These are phyloP conservation scores for Solanum virginianum DNA, from an alignment of 257 asterid genomes.

Conservation along the genomic window DNA sequence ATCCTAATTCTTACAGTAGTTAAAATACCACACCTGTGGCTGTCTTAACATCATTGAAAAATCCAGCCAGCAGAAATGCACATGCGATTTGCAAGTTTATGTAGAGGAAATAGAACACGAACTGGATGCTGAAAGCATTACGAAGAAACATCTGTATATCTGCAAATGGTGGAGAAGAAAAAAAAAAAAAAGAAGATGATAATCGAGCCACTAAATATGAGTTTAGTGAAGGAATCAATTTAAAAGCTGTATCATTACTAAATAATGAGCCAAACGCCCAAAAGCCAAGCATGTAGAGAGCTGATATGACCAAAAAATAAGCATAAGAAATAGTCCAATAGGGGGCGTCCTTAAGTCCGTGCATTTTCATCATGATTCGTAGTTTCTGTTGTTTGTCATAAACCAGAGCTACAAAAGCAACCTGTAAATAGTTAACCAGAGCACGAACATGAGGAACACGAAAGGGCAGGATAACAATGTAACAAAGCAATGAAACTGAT, in stretches of 20 bases:
- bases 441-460: not conserved
- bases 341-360: constrained; percentile 93
- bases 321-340: constrained; percentile 94
- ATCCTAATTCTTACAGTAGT: not conserved
- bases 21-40: constrained; percentile 56
- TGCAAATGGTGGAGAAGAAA: constrained; percentile 18
- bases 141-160: constrained; percentile 64
- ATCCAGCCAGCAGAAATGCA: constrained; percentile 80
- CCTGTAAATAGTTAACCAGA: constrained; percentile 29
- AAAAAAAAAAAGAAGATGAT: not conserved
- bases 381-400: constrained; percentile 78
- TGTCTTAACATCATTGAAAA: constrained; percentile 64
- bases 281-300: constrained; percentile 67
- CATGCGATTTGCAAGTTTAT: constrained; percentile 80
- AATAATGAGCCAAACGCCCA: constrained; percentile 70
- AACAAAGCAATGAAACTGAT: not conserved
- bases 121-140: constrained; percentile 78
- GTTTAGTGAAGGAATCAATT: not conserved
- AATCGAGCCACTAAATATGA: not conserved
- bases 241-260: constrained; percentile 24
- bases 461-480: not conserved
- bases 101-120: constrained; percentile 81
- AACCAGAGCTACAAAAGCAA: constrained; percentile 57
- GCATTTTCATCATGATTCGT: constrained; percentile 99
- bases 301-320: constrained; percentile 73